Percentiles rank a stretch among this genome's conserved stretches.
Conservation (phyloP, 495 filamentous ascomycete genomes). For the Jackrogersella minutella region DNA sequence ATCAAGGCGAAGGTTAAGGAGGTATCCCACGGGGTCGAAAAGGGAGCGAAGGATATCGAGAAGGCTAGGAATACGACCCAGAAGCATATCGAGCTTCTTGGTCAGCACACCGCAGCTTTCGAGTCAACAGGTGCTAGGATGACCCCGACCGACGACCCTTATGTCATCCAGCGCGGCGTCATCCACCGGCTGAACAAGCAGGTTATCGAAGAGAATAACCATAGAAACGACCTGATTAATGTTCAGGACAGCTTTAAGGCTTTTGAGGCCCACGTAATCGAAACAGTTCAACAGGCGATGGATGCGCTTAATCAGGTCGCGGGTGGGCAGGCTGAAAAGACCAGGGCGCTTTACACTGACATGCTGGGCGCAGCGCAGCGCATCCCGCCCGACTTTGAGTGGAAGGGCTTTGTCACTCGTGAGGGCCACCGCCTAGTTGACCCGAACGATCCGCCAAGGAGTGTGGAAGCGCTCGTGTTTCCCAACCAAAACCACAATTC, state of each 20-base stretch:
- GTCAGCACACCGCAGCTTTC: conserved; percentile 78
- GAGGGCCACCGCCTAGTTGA: conserved; percentile 78
- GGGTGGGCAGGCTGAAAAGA: conserved; percentile 80
- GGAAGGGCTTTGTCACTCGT: conserved; percentile 79
- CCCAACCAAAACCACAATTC: conserved; percentile 85
- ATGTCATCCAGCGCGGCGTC: conserved; percentile 82
- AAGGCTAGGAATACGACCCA: conserved; percentile 87
- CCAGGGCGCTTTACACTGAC: conserved; percentile 79
- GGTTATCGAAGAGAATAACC: conserved; percentile 93
- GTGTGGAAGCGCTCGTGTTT: conserved; percentile 75
- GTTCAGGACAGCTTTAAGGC: conserved; percentile 88
- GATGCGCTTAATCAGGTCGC: conserved; percentile 80
- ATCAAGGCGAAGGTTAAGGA: conserved; percentile 96
- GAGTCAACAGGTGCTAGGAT: conserved; percentile 74
- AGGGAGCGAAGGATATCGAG: conserved; percentile 86
- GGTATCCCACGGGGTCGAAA: conserved; percentile 81
- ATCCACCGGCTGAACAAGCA: conserved; percentile 87
- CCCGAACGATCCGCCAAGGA: conserved; percentile 74
- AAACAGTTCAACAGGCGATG: conserved; percentile 82
- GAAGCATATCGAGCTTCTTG: conserved; percentile 94
- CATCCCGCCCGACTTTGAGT: conserved; percentile 93
- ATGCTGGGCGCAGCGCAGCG: conserved; percentile 78
- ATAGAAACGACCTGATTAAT: conserved; percentile 84
- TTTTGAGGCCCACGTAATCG: conserved; percentile 87
- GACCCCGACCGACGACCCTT: conserved; percentile 79